Percentiles rank a stretch among this genome's conserved stretches.
Evolutionary conservation across 352 stramenopile species (phyloP).

Genomic region (Pythium aristosporum): DNA sequence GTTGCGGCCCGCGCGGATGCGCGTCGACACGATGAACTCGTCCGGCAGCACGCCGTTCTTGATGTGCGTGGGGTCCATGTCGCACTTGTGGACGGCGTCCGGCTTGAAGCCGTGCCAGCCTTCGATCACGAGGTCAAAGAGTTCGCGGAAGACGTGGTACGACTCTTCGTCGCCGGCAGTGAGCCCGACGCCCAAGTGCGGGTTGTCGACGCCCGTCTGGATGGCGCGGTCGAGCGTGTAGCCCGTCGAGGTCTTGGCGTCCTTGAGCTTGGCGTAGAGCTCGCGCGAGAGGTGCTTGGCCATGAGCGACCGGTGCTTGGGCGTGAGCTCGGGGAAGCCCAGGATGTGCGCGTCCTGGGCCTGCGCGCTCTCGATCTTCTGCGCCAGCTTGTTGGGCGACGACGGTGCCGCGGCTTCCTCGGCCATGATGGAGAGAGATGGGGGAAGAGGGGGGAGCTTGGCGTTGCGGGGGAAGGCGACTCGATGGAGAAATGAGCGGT

Average conservation of each 20-base stretch:
- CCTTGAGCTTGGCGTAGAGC: constrained; percentile 85
- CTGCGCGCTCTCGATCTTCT: constrained; percentile 82
- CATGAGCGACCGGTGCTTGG: constrained; percentile 85
- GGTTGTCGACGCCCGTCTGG: constrained; percentile 84
- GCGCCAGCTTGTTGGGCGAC: constrained; percentile 76
- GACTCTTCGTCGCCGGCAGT: constrained; percentile 86
- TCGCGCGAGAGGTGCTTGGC: constrained; percentile 77
- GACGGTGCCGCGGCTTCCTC: constrained; percentile 28
- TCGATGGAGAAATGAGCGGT: constrained; percentile 26
- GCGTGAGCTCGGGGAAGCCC: constrained; percentile 71
- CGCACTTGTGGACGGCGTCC: constrained; percentile 70
- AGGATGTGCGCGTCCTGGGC: constrained; percentile 59
- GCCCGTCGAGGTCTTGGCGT: constrained; percentile 29
- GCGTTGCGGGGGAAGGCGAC: neutral
- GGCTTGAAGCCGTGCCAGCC: constrained; percentile 86
- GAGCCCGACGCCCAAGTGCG: constrained; percentile 80
- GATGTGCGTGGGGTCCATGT: constrained; percentile 82
- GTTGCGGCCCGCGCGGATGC: constrained; percentile 89
- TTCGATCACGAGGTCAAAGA: constrained; percentile 86
- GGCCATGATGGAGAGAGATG: constrained; percentile 14
- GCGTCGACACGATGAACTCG: constrained; percentile 90
- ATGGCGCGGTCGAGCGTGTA: constrained; percentile 88
- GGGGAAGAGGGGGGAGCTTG: neutral
- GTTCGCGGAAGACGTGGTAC: constrained; percentile 78
- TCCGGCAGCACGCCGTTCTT: constrained; percentile 61